Base-by-base conservation (phyloP, 2,329 filamentous ascomycete species). In the Neofusicoccum sp. region DNA sequence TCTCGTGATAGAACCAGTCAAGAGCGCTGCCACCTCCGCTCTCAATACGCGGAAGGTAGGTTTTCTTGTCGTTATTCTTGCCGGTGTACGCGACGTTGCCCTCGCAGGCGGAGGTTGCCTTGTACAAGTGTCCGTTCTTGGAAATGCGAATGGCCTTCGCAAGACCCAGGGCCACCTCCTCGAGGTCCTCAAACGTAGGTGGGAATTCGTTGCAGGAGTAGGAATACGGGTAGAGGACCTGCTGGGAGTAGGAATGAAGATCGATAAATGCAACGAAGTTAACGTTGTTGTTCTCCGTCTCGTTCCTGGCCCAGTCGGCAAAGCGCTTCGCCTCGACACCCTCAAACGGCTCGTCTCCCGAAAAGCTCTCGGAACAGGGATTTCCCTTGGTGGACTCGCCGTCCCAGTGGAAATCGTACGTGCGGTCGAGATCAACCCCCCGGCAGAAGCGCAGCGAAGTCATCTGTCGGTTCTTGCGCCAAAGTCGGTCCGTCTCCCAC, bases 1-100 rank as follows among this genome's bases (percentile, higher is more conserved):
- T 78, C 70, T 96, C 90, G 69, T 96, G 91, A 74, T 96, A 97
- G 77, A 99, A 97, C 87, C 91, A 98, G 77, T 98, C 95, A 45
- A 98, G 87, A 1, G 91, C 92, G 54, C 91, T 93, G 2, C 94
- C 94, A 43, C 94, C 93, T 3, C 89, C 87, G 0, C 85, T 85
- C 73, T 95, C 91, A 66, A 93, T 85, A 43, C 87, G 81, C 3
- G 81, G 81, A 28, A 81, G 77, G 5, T 79, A 64, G 36, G 70
- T 64, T 50, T 75, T 74, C 61, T 73, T 69, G 47, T 71, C 70
- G 41, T 74, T 73, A 3, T 61, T 68, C 63, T 71, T 68, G 65
- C 71, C 69, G 39, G 68, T 70, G 7, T 79, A 71, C 6, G 77
- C 74, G 1, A 90, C 84, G 16, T 91, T 90, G 14, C 92, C 92